A percentile compares a stretch with the other conserved stretches of the same genome.
These are phyloP conservation scores for Paraconiothyrium sp. DNA, from an alignment of 2,329 filamentous ascomycete species.

Conservation along the genomic window DNA sequence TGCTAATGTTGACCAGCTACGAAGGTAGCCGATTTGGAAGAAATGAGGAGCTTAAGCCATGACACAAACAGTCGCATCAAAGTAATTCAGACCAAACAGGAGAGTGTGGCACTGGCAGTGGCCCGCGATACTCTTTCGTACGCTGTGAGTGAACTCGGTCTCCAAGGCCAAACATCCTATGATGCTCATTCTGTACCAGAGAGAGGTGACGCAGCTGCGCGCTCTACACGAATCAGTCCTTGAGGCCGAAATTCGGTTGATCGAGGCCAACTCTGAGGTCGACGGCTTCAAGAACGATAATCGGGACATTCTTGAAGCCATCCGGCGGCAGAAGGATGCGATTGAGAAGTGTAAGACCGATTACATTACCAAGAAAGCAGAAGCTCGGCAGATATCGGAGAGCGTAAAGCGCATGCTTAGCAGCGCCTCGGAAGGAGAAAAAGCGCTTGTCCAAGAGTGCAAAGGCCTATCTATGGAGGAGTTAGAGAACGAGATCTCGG, in stretches of 20 bases:
- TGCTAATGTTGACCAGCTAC: conserved; percentile 49
- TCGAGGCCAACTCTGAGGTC: conserved; percentile 87
- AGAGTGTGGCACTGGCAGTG: conserved; percentile 51
- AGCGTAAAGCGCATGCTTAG: conserved; percentile 29
- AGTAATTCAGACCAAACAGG: conserved; percentile 55
- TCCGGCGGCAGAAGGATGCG: conserved; percentile 33
- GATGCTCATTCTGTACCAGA: conserved; percentile 49
- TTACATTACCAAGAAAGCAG: conserved; percentile 19
- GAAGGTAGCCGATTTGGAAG: conserved; percentile 57
- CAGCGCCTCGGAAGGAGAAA: conserved; percentile 38
- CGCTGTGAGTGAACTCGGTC: conserved; percentile 54
- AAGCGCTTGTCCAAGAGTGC: conserved; percentile 30
- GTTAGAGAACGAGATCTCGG: conserved; percentile 76
- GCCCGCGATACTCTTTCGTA: conserved; percentile 60
- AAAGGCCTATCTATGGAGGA: conserved; percentile 58
- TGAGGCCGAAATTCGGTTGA: conserved; percentile 73
- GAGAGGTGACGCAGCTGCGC: conserved; percentile 70
- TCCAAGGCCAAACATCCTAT: background rate
- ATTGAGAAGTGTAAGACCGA: conserved; percentile 30
- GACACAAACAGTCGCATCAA: conserved; percentile 59
- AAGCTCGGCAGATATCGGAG: conserved; percentile 28
- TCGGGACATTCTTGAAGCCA: conserved; percentile 42
- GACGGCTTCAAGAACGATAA: conserved; percentile 74
- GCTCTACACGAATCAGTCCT: conserved; percentile 70
- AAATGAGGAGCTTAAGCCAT: conserved; percentile 51